A percentile compares a stretch with the other conserved stretches of the same genome.
These are phyloP conservation scores for Umbelopsis ramanniana DNA, from an alignment of 192 early-diverging fungal species.

Conservation along the genomic window DNA sequence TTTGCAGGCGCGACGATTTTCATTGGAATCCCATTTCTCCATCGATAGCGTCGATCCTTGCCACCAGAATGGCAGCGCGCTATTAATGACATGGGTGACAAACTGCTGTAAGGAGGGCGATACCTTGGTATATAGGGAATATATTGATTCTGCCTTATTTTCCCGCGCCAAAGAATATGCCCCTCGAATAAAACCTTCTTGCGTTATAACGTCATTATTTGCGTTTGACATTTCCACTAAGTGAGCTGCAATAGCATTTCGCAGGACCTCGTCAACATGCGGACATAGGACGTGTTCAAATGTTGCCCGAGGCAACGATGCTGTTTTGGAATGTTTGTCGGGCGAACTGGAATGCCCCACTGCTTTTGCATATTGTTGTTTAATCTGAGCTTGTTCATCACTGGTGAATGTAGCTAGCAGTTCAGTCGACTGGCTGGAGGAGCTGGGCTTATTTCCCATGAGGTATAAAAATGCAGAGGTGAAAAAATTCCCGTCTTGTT, in stretches of 20 bases:
- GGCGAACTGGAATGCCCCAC: not conserved
- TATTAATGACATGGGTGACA: not conserved
- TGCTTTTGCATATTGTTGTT: slow-evolving; percentile 18
- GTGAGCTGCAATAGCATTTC: not conserved
- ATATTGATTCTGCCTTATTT: not conserved
- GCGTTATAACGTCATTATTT: slow-evolving; percentile 3
- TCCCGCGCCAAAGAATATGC: not conserved
- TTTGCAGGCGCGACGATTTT: not conserved
- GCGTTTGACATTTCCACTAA: not conserved
- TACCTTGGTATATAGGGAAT: not conserved
- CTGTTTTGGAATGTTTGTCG: slow-evolving; percentile 9
- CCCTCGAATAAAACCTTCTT: slow-evolving; percentile 5
- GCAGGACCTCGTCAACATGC: slow-evolving; percentile 2
- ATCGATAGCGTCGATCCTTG: not conserved
- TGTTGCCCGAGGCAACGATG: not conserved
- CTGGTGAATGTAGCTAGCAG: not conserved
- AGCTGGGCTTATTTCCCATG: slow-evolving; percentile 18
- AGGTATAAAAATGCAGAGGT: not conserved
- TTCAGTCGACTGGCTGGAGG: not conserved
- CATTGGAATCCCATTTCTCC: slow-evolving; percentile 1
- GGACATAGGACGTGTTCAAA: not conserved
- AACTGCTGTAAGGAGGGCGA: not conserved
- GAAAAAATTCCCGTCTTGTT: not conserved
- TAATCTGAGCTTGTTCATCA: slow-evolving; percentile 11
- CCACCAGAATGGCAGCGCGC: slow-evolving; percentile 7